Evolutionary conservation across 2,329 filamentous ascomycete species (phyloP).

Genomic region (Cercospora sp.): DNA sequence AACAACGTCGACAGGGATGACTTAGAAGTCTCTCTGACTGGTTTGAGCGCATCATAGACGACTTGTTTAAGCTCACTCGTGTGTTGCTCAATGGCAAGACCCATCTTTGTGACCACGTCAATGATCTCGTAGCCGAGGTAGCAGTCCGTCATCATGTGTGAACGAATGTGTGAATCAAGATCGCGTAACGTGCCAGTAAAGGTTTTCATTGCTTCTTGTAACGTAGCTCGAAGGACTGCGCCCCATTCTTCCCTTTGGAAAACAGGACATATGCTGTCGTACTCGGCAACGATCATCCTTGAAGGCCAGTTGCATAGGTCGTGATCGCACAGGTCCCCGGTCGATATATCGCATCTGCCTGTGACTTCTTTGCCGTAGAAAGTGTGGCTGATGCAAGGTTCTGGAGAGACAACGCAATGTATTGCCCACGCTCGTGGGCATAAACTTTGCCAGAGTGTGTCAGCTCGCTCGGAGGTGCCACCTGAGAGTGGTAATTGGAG

Average conservation of each 20-base stretch:
- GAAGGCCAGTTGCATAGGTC: conserved; percentile 83
- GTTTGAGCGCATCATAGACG: conserved; percentile 81
- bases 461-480: conserved; percentile 32
- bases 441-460: conserved; percentile 75
- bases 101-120: conserved; percentile 80
- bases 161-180: conserved; percentile 84
- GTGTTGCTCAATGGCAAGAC: conserved; percentile 74
- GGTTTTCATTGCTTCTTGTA: conserved; percentile 74
- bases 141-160: conserved; percentile 85
- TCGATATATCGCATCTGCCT: conserved; percentile 78
- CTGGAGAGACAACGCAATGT: conserved; percentile 76
- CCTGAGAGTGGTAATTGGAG: conserved; percentile 33
- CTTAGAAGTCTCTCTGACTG: conserved; percentile 89
- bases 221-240: conserved; percentile 74
- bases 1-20: conserved; percentile 78
- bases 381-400: conserved; percentile 83
- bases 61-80: conserved; percentile 84
- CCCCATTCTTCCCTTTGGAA: conserved; percentile 86
- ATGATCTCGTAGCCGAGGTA: conserved; percentile 94
- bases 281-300: conserved; percentile 86
- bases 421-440: conserved; percentile 80
- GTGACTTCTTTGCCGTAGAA: conserved; percentile 74
- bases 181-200: conserved; percentile 84
- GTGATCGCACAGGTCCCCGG: conserved; percentile 88
- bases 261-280: conserved; percentile 84